A percentile compares a stretch with the other conserved stretches of the same genome.
Conservation (phyloP, 2,329 filamentous ascomycete genomes). For the Fusarium papillatum region DNA sequence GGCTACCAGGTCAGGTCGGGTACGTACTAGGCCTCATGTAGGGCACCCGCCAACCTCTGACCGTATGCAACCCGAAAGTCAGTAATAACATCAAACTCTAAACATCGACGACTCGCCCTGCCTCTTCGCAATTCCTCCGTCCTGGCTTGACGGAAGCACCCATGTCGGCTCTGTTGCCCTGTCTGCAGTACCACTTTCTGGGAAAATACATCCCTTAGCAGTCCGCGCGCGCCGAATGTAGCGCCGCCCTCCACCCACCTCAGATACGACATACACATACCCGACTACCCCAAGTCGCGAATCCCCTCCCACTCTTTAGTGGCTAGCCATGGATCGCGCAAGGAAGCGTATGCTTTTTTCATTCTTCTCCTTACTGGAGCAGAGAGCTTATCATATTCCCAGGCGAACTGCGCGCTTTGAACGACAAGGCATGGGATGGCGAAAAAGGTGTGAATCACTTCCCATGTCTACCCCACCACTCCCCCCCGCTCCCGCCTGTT, state of each 20-base stretch:
- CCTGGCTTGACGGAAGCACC: constrained; percentile 50
- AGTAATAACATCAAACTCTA: constrained; percentile 34
- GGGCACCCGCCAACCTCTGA: constrained; percentile 24
- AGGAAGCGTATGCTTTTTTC: constrained; percentile 67
- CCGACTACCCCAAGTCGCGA: constrained; percentile 37
- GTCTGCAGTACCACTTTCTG: constrained; percentile 50
- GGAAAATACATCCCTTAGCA: constrained; percentile 59
- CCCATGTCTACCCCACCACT: constrained; percentile 30
- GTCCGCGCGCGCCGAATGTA: constrained; percentile 61
- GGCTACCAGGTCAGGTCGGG: not conserved
- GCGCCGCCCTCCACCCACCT: constrained; percentile 47
- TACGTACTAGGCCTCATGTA: constrained; percentile 25
- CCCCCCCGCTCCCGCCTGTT: constrained; percentile 23
- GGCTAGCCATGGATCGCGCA: constrained; percentile 72
- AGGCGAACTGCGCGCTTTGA: constrained; percentile 94
- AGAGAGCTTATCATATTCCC: constrained; percentile 34
- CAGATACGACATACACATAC: constrained; percentile 29
- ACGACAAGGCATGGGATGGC: constrained; percentile 89
- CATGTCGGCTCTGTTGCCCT: constrained; percentile 55
- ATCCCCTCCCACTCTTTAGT: constrained; percentile 44
- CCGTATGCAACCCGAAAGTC: constrained; percentile 36
- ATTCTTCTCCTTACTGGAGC: not conserved
- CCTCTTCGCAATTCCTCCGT: constrained; percentile 38
- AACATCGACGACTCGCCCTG: constrained; percentile 32
- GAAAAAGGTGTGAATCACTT: constrained; percentile 76